These are phyloP conservation scores for Arctostaphylos glauca DNA, from an alignment of 148 eudicot species.

Conservation along the genomic window DNA sequence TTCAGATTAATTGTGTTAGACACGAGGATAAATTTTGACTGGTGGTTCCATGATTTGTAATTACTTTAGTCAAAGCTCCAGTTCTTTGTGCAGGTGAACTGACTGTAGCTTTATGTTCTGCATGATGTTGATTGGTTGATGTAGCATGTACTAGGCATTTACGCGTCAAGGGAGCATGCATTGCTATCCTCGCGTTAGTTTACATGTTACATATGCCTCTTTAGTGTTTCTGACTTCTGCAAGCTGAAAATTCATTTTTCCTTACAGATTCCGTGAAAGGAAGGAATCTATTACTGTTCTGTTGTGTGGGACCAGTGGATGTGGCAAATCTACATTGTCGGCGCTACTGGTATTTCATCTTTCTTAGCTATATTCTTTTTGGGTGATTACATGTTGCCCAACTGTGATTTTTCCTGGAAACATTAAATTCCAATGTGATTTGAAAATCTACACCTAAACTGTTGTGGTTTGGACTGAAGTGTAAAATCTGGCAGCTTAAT, in stretches of 20 bases:
- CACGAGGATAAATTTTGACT: not conserved
- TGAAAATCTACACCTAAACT: not conserved
- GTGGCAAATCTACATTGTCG: constrained; percentile 94
- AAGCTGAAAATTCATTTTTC: not conserved
- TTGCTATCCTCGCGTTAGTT: not conserved
- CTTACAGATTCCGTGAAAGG: constrained; percentile 72
- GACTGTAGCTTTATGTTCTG: constrained; percentile 10
- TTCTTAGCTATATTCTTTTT: not conserved
- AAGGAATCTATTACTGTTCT: constrained; percentile 87
- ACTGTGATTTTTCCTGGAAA: not conserved
- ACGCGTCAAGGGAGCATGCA: constrained; percentile 3
- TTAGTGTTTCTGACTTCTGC: not conserved
- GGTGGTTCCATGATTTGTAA: not conserved
- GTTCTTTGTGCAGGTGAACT: constrained; percentile 11
- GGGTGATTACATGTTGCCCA: not conserved
- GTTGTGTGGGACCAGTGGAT: constrained; percentile 95
- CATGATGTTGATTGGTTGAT: constrained; percentile 32
- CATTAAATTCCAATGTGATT: not conserved
- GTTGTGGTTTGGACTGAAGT: not conserved
- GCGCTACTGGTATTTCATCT: constrained; percentile 69
- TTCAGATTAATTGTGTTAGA: not conserved
- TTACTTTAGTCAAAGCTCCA: not conserved
- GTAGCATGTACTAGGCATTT: not conserved
- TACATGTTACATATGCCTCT: not conserved
- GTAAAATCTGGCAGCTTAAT: not conserved